phyloP scores from a whole-genome alignment of 2,329 filamentous ascomycete species.

The Sordariomycetes sp. region DNA sequence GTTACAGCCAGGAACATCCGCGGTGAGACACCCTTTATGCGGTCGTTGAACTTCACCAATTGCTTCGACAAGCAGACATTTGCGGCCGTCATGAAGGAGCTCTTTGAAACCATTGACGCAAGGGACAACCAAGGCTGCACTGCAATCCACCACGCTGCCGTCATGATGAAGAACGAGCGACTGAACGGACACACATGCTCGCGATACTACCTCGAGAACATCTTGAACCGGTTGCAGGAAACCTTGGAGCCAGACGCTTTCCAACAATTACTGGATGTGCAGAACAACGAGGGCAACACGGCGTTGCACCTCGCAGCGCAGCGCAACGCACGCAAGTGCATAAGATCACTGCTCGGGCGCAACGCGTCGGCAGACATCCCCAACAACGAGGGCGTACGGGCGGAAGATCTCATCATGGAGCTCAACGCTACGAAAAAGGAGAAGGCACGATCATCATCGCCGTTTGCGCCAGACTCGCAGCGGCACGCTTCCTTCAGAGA shows the following conservation, averaged over 20 bases:
- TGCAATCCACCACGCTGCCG: constrained; percentile 89
- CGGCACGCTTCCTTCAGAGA: constrained; percentile 45
- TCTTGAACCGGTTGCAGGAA: constrained; percentile 79
- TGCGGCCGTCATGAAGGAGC: constrained; percentile 70
- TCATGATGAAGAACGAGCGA: constrained; percentile 75
- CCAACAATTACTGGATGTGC: constrained; percentile 68
- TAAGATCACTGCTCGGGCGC: constrained; percentile 68
- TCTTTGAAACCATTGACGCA: constrained; percentile 72
- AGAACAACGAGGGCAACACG: constrained; percentile 84
- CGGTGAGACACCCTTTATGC: constrained; percentile 88
- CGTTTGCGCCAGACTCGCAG: constrained; percentile 54
- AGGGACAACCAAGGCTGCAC: constrained; percentile 76
- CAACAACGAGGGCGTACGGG: constrained; percentile 74
- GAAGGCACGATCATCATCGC: constrained; percentile 65
- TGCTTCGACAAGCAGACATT: constrained; percentile 93
- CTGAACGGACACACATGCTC: constrained; percentile 79
- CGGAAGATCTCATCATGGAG: constrained; percentile 73
- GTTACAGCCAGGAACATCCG: constrained; percentile 60
- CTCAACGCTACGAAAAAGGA: constrained; percentile 62
- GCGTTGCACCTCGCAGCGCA: constrained; percentile 68
- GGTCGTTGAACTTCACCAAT: constrained; percentile 92
- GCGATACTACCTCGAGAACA: constrained; percentile 85
- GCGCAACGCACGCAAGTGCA: constrained; percentile 80
- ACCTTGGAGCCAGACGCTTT: constrained; percentile 67
- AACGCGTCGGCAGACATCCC: constrained; percentile 76